A percentile compares a stretch with the other conserved stretches of the same genome.
Conservation (phyloP, 306 rosid genomes). For the Vigna angularis region DNA sequence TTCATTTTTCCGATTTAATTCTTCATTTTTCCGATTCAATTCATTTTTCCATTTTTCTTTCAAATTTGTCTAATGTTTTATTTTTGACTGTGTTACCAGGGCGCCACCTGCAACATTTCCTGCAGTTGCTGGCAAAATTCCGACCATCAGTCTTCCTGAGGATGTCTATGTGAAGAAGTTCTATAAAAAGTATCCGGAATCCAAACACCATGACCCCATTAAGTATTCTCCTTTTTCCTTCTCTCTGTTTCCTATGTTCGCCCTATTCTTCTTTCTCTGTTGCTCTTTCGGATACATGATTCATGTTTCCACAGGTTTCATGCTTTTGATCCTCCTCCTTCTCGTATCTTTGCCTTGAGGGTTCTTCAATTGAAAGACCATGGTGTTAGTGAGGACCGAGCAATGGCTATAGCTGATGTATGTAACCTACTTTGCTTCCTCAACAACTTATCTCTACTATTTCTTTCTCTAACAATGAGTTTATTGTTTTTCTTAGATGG, state of each 20-base stretch:
- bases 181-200: conserved; percentile 77
- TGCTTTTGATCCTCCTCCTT: conserved; percentile 79
- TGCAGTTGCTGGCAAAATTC: conserved; percentile 64
- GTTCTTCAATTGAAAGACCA: conserved; percentile 81
- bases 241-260: conserved; percentile 28
- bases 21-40: not conserved
- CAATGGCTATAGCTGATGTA: conserved; percentile 86
- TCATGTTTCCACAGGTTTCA: conserved; percentile 64
- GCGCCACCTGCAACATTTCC: conserved; percentile 90
- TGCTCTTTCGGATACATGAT: conserved; percentile 27
- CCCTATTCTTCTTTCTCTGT: conserved; percentile 6
- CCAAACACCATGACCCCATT: conserved; percentile 72
- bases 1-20: not conserved
- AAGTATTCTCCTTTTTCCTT: conserved; percentile 57
- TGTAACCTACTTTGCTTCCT: conserved; percentile 36
- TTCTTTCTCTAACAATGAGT: conserved; percentile 7
- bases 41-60: not conserved
- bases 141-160: conserved; percentile 81
- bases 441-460: conserved; percentile 1
- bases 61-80: conserved; percentile 8
- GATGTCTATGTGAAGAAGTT: conserved; percentile 77
- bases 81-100: conserved; percentile 51
- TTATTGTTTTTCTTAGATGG: conserved; percentile 60
- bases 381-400: conserved; percentile 77
- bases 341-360: conserved; percentile 73